Percentiles rank a stretch among this genome's conserved stretches.
phyloP scores from a whole-genome alignment of 1,284 basidiomycete genomes.

The Trametes polyzona region DNA sequence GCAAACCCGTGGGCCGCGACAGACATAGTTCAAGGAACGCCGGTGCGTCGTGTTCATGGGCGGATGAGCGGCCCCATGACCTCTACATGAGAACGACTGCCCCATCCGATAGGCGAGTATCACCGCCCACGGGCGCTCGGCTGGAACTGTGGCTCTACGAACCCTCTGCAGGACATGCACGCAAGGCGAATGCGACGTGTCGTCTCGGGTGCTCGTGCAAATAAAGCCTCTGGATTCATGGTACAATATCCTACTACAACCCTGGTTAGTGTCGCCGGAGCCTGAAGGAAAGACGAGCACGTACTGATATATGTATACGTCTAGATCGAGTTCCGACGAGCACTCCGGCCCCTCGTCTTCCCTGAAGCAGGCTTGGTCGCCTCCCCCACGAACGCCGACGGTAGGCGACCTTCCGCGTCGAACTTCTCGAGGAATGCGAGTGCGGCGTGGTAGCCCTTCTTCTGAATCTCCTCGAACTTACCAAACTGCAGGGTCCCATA shows the following conservation, averaged over 20 bases:
- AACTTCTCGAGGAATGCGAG: conserved; percentile 77
- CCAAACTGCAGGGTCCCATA: conserved; percentile 81
- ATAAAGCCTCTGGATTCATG: too few relatives aligned
- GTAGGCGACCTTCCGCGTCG: conserved; percentile 82
- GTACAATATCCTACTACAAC: too few relatives aligned
- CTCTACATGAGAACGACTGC: background rate
- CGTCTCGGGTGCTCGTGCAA: background rate
- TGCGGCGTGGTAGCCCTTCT: conserved; percentile 82
- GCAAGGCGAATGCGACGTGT: background rate
- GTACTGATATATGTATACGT: background rate
- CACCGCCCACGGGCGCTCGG: background rate
- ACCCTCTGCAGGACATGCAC: background rate
- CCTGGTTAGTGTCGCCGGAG: background rate
- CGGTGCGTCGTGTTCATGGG: background rate
- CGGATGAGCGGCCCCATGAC: background rate
- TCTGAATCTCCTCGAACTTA: conserved; percentile 84
- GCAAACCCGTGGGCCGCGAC: too few relatives aligned
- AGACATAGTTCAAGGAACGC: background rate
- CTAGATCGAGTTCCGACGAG: conserved; percentile 71
- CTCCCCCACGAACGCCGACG: conserved; percentile 67
- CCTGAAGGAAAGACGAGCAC: background rate
- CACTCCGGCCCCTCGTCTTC: conserved; percentile 74
- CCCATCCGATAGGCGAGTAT: background rate
- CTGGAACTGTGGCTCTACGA: background rate
- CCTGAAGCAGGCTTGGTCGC: conserved; percentile 47